Evolutionary conservation across 768 basidiomycete genomes (phyloP).

Genomic region (Tricholoma flavovirens): DNA sequence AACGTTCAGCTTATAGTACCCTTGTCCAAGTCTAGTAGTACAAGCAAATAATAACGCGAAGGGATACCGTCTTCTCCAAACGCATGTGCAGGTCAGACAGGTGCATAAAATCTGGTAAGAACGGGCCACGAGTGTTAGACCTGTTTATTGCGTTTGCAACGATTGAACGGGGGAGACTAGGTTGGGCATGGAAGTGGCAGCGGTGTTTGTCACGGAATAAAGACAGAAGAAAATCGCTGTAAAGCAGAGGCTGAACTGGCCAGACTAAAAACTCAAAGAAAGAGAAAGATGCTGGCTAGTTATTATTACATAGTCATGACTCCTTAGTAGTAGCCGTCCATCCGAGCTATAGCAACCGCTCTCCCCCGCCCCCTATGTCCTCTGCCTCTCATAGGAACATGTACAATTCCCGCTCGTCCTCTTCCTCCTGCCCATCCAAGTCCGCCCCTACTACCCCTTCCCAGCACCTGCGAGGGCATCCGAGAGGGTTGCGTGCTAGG

Average conservation of each 20-base stretch:
- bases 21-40: neutral
- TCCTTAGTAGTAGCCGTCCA: no score
- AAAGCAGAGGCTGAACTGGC: neutral
- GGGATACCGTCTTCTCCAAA: neutral
- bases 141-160: neutral
- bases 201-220: neutral
- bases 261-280: neutral
- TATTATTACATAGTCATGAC: no score
- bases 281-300: neutral
- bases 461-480: neutral
- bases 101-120: neutral
- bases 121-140: neutral
- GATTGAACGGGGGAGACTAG: neutral
- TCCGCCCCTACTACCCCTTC: neutral
- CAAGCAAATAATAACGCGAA: neutral
- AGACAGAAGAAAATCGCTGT: neutral
- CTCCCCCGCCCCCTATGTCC: constrained; percentile 1
- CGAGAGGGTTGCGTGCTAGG: constrained; percentile 3
- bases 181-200: neutral
- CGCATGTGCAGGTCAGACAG: neutral
- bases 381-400: constrained; percentile 5
- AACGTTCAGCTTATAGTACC: neutral
- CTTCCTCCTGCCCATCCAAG: constrained; percentile 13
- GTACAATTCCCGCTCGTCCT: constrained; percentile 13
- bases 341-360: neutral